A percentile compares a stretch with the other conserved stretches of the same genome.
Conservation (phyloP, 129 eudicot species). For the Glebionis coronaria region DNA sequence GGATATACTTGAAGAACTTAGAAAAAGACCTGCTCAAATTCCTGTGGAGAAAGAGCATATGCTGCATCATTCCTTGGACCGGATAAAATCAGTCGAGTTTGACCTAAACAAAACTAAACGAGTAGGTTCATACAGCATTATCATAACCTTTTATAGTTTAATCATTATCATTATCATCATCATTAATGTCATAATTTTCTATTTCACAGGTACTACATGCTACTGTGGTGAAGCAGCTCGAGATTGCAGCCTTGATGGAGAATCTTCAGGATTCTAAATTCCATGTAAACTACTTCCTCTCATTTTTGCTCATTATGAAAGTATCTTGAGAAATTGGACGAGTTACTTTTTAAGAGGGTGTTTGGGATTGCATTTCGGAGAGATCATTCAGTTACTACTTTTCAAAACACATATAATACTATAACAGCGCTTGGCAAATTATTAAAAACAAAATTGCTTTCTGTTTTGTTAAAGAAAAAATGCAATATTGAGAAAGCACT, state of each 20-base stretch:
- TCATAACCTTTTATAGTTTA: not conserved
- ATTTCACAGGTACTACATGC: constrained; percentile 59
- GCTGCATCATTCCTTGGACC: constrained; percentile 65
- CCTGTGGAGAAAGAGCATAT: constrained; percentile 81
- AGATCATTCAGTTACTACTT: not conserved
- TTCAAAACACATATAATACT: not conserved
- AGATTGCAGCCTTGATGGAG: constrained; percentile 58
- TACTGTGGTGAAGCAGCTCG: constrained; percentile 69
- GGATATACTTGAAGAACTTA: constrained; percentile 61
- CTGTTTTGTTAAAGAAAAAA: too few relatives aligned
- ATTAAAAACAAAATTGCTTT: too few relatives aligned
- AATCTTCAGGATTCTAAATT: constrained; percentile 50
- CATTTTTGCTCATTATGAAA: not conserved
- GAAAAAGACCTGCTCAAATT: constrained; percentile 61
- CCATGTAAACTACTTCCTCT: constrained; percentile 39
- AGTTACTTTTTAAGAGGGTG: not conserved
- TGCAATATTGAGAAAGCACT: too few relatives aligned
- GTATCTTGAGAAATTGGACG: not conserved
- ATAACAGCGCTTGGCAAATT: too few relatives aligned
- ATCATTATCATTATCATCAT: not conserved
- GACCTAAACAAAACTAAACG: constrained; percentile 78
- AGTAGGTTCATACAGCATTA: constrained; percentile 36
- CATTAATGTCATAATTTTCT: not conserved
- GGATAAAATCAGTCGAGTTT: constrained; percentile 77
- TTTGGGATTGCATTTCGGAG: too few relatives aligned